Percentiles rank a stretch among this genome's conserved stretches.
These are phyloP conservation scores for Leccinum ochraceum DNA, from an alignment of 768 basidiomycete species.

Conservation along the genomic window DNA sequence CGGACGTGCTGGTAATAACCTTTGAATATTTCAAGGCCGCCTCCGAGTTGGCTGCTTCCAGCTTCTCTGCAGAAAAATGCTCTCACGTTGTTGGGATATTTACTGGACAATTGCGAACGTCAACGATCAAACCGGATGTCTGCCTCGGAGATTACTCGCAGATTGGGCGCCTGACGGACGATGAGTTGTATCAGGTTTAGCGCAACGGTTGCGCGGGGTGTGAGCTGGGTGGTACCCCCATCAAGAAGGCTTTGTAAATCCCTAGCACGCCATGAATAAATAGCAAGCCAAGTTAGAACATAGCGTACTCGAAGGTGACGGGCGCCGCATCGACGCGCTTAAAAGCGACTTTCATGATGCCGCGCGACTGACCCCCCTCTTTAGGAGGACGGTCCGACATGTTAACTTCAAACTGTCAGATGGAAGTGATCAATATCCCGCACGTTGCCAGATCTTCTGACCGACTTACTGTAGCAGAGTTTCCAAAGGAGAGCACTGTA, in stretches of 20 bases:
- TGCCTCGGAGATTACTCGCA: conserved; percentile 34
- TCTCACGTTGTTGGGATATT: conserved; percentile 45
- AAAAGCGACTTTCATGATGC: conserved; percentile 33
- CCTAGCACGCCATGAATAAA: conserved; percentile 13
- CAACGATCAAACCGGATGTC: neutral
- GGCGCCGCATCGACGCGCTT: conserved; percentile 40
- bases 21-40: conserved; percentile 44
- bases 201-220: conserved; percentile 35
- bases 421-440: neutral
- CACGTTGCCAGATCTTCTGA: neutral
- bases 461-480: conserved; percentile 30
- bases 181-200: conserved; percentile 51
- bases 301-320: conserved; percentile 38
- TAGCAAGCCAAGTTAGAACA: neutral
- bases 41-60: conserved; percentile 27
- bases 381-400: conserved; percentile 30
- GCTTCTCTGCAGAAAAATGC: conserved; percentile 45
- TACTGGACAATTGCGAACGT: conserved; percentile 27
- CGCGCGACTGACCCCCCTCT: conserved; percentile 22
- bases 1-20: conserved; percentile 52
- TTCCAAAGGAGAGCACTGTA: conserved; percentile 31
- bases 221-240: conserved; percentile 26
- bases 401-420: conserved; percentile 37
- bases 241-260: conserved; percentile 29
- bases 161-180: conserved; percentile 47